Evolutionary conservation across 352 stramenopile genomes (phyloP), one percentile per base, ranked within the genome.

Genomic region (Phytophthora macrochlamydospora): DNA sequence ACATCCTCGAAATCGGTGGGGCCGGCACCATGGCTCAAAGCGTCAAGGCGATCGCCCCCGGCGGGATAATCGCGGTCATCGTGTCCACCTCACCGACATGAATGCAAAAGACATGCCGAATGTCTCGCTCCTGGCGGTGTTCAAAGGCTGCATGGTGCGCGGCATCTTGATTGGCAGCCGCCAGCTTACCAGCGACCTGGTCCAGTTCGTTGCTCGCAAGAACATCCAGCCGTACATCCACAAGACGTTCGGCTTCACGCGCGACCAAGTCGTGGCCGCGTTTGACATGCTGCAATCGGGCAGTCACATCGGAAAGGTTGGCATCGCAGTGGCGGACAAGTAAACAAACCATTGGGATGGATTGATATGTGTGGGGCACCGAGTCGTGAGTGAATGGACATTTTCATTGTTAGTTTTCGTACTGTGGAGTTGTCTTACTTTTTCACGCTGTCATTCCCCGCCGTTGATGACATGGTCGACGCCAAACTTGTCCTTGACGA

Each of bases 61-160:
- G 66, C 4, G 61, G 60, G 3, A 59, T 66, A 3, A 40, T 73
- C n/a, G 49, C 50, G 1, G 55, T 73, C 28, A 75, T 75, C 13
- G 67, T 55, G 18, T 61, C 7, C 62, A 62, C 40, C 40, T 75
- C 37, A 52, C 62, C 1, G 31, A 18, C 0, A 35, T 46, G 40
- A 64, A 71, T 51, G 51, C 67, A 14, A 55, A 70, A 52, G 67
- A 71, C 32, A 71, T 75, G 65, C 65, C 65, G 3, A 44, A 73
- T 46, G 58, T 71, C 37, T 49, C 61, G 2, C 45, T 13, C 37
- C 61, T 67, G 4, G 67, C 40, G 8, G 31, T 70, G 8, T 37
- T 51, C 0, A 56, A 71, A 32, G 56, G 40, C 24, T 65, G 56
- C 24, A 53, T 60, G 48, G 48, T 74, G 2, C 67, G 67, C 30